These are phyloP conservation scores for Lepidopterella palustris DNA, from an alignment of 495 filamentous ascomycete genomes.

Conservation along the genomic window DNA sequence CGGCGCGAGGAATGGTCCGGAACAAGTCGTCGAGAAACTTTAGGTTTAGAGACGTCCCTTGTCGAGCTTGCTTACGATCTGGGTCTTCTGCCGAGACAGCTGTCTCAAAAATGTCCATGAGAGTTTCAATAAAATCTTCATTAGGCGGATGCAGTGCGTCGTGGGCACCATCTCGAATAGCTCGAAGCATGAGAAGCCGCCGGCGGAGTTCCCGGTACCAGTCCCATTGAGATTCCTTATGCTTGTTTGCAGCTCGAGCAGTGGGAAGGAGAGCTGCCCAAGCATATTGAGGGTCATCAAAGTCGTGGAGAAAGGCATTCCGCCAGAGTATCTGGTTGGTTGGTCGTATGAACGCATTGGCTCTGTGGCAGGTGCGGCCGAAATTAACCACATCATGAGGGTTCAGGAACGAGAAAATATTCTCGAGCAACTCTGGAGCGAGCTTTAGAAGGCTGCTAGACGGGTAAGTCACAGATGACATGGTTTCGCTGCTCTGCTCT, in stretches of 20 bases:
- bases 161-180: neutral
- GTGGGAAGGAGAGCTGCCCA: constrained; percentile 13
- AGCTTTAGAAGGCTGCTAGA: neutral
- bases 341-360: constrained; percentile 17
- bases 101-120: constrained; percentile 17
- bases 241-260: constrained; percentile 10
- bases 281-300: constrained; percentile 19
- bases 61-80: neutral
- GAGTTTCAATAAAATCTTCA: constrained; percentile 4
- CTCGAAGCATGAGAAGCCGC: constrained; percentile 4
- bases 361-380: constrained; percentile 14
- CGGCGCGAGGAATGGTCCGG: neutral
- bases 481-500: too few relatives aligned
- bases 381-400: constrained; percentile 14
- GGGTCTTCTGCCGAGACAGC: neutral
- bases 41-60: constrained; percentile 11
- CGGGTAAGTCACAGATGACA: neutral
- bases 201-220: constrained; percentile 14
- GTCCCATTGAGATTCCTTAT: constrained; percentile 17
- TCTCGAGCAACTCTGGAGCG: constrained; percentile 17
- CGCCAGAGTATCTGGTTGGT: constrained; percentile 20
- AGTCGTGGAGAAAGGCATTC: constrained; percentile 8
- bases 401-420: constrained; percentile 12
- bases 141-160: neutral
- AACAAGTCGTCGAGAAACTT: constrained; percentile 12